Conservation (phyloP, 169 alveolate species). For the Miamiensis avidus region DNA sequence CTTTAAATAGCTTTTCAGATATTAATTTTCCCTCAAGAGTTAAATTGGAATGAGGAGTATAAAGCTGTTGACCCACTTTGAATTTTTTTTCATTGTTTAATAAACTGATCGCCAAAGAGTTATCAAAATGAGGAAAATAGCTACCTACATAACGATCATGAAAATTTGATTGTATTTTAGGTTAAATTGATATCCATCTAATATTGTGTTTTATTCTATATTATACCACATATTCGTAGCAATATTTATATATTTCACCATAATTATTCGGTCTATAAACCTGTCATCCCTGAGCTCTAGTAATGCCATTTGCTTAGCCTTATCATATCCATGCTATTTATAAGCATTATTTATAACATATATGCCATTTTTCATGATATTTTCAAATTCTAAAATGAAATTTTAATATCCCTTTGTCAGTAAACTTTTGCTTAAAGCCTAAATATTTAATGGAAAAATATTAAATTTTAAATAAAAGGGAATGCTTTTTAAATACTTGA, state of each 20-base stretch:
- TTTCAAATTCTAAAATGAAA: neutral
- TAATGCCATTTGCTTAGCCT: neutral
- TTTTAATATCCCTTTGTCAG: neutral
- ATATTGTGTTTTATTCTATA: neutral
- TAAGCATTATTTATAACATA: too few relatives aligned
- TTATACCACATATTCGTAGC: neutral
- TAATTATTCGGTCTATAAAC: neutral
- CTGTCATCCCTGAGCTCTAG: neutral
- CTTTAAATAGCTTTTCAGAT: slow-evolving; percentile 28
- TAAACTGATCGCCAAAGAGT: slow-evolving; percentile 30
- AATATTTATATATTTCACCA: neutral
- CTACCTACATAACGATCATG: slow-evolving; percentile 16
- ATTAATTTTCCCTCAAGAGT: slow-evolving; percentile 36
- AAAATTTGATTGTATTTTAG: slow-evolving; percentile 2
- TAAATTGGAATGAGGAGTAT: slow-evolving; percentile 34
- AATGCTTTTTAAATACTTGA: neutral
- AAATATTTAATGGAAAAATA: too few relatives aligned
- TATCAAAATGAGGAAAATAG: slow-evolving; percentile 13
- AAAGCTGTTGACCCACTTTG: slow-evolving; percentile 45
- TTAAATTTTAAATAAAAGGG: too few relatives aligned
- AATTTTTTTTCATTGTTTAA: slow-evolving; percentile 26
- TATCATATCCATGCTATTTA: neutral
- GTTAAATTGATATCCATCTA: neutral
- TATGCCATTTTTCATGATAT: neutral
- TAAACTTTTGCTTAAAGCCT: neutral